These are phyloP conservation scores for Penium margaritaceum DNA, from an alignment of 139 green algal species.

Conservation along the genomic window DNA sequence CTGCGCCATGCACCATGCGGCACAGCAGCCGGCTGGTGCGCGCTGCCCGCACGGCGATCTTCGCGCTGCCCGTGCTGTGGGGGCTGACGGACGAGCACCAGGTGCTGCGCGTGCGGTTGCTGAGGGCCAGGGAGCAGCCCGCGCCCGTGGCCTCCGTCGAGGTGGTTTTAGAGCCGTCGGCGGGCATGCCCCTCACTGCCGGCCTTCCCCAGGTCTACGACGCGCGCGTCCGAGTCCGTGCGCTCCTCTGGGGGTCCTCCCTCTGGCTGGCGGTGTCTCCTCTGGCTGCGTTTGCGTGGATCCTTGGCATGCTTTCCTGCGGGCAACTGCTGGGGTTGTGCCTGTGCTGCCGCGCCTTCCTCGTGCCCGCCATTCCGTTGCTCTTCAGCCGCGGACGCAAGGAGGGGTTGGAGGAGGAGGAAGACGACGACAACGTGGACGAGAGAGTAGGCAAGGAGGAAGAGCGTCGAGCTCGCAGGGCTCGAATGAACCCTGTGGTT, in stretches of 20 bases:
- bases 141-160: not conserved
- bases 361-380: too few species aligned
- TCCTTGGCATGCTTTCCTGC: too few species aligned
- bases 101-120: not conserved
- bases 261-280: too few species aligned
- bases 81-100: constrained; percentile 11
- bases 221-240: not conserved
- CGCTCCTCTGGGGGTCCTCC: constrained; percentile 1
- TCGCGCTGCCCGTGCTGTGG: constrained; percentile 11
- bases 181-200: not conserved
- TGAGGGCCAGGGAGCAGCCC: not conserved
- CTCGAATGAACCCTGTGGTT: too few species aligned
- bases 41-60: not conserved
- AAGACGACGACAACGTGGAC: too few species aligned
- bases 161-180: constrained; percentile 15
- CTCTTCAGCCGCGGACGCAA: too few species aligned
- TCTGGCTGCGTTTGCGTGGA: too few species aligned
- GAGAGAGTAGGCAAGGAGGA: too few species aligned
- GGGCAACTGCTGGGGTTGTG: too few species aligned
- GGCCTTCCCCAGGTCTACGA: constrained; percentile 26
- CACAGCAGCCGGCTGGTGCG: not conserved
- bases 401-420: too few species aligned
- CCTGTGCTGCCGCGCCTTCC: too few species aligned
- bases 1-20: constrained; percentile 3
- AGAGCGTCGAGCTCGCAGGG: too few species aligned